Evolutionary conservation across 345 rosid species (phyloP).

Genomic region (Rhodamnia rubescens): DNA sequence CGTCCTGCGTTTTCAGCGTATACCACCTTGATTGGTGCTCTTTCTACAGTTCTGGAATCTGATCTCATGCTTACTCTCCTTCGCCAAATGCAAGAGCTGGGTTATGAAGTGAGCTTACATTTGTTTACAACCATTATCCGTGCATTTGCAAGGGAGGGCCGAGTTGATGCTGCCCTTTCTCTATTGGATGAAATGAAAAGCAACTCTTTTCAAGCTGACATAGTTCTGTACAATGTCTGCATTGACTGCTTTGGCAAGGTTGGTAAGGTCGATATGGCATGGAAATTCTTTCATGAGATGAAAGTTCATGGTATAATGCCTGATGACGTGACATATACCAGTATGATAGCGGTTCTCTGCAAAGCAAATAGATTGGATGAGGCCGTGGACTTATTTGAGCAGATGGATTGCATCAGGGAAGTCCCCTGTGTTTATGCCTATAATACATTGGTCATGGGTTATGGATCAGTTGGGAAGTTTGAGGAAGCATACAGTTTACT

Average conservation of each 20-base stretch:
- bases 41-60: constrained; percentile 42
- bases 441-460: constrained; percentile 96
- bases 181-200: constrained; percentile 91
- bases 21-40: constrained; percentile 81
- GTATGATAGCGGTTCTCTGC: constrained; percentile 86
- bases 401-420: constrained; percentile 47
- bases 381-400: constrained; percentile 80
- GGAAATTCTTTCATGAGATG: constrained; percentile 96
- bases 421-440: constrained; percentile 92
- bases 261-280: constrained; percentile 89
- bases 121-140: constrained; percentile 83
- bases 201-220: constrained; percentile 59
- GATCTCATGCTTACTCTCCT: constrained; percentile 72
- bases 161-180: constrained; percentile 73
- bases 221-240: constrained; percentile 91
- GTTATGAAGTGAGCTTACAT: constrained; percentile 79
- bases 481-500: constrained; percentile 66
- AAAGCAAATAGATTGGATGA: constrained; percentile 68
- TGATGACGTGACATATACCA: constrained; percentile 89
- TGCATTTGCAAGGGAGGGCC: constrained; percentile 68
- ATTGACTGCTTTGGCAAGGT: constrained; percentile 90
- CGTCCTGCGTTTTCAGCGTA: constrained; percentile 92
- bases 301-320: constrained; percentile 54
- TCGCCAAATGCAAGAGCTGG: constrained; percentile 89
- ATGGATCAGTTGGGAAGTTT: constrained; percentile 80